Evolutionary conservation across 73 alveolate species (phyloP).

Genomic region (Paramecium sonneborni): DNA sequence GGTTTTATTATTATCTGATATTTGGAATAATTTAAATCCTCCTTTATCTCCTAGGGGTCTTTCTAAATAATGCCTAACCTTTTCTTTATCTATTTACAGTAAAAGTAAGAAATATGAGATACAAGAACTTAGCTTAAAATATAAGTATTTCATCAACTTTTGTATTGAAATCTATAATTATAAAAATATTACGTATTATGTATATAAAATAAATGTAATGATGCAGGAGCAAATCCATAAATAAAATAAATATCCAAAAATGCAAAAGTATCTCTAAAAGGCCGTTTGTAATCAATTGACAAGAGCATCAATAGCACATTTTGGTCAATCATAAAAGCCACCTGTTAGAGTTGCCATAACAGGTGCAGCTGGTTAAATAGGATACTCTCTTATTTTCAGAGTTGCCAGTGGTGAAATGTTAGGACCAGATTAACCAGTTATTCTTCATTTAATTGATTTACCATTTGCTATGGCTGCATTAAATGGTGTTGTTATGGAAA

Average conservation of each 20-base stretch:
- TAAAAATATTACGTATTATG: constrained; percentile 5
- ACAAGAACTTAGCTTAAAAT: neutral
- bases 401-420: constrained; percentile 70
- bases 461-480: constrained; percentile 64
- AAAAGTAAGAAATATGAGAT: neutral
- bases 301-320: neutral
- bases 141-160: neutral
- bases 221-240: constrained; percentile 25
- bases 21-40: constrained; percentile 19
- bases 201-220: neutral
- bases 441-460: constrained; percentile 64
- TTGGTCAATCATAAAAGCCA: neutral
- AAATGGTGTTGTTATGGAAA: constrained; percentile 90
- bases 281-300: neutral
- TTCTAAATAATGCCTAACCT: neutral
- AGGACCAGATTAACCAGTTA: constrained; percentile 69
- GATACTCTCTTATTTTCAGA: constrained; percentile 67
- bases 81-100: neutral
- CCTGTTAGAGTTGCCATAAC: constrained; percentile 72
- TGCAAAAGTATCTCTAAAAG: constrained; percentile 37
- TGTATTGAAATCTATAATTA: constrained; percentile 12
- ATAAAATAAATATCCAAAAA: constrained; percentile 42
- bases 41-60: constrained; percentile 41
- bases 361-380: constrained; percentile 71
- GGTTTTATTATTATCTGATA: constrained; percentile 11